Base-by-base conservation (phyloP, 75 land plant genomes). In the Isoetes taiwanensis region DNA sequence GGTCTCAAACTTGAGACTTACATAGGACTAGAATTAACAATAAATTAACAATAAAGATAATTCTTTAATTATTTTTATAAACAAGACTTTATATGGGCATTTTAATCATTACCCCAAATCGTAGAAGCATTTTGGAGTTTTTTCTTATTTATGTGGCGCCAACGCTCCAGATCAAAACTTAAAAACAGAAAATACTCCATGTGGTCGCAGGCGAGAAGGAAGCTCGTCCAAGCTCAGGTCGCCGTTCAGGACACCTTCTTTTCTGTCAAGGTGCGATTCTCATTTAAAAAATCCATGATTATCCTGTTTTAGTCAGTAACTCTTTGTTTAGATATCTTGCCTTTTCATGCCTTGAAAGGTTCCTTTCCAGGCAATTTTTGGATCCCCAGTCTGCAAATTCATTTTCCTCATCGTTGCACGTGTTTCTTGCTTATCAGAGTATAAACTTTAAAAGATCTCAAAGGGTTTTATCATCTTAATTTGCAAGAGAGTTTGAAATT, bases 221-320 rank as follows among this genome's bases (percentile, higher is more conserved):
- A 58, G 33, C 25, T 58, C 24, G 35, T 42, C 24, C 63, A 59
- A 27, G 28, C 32, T 9, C 31, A 42, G 31, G 35, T 30, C 28
- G 70, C 70, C 0, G 70, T 67, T 20, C 53, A 58, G 3, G 70
- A 67, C 29, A 52, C 70, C 0, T 59, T 57, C 55, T 32, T 34
- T 28, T 59, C 62, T 26, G 50, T 67, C 0, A 66, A 66, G 69
- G 69, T 58, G 5, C 24, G 6, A 27, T 1, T 62, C 14, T 30
- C n/a, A 21, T 11, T 25, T 58, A 55, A 55, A 21, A 9, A 12
- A 11, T 24, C 3, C 10, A 1, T 11, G 28, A 33, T 28, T 54
- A 19, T 28, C 4, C 31, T 24, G 29, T 11, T 14, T 5, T 8
- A 1, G 31, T 24, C 23, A 11, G 2, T 10, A 54, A 29, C 17